Percentiles rank a stretch among this genome's conserved stretches.
These are phyloP conservation scores for Penicillium rolfsii DNA, from an alignment of 2,329 filamentous ascomycete species.

Conservation along the genomic window DNA sequence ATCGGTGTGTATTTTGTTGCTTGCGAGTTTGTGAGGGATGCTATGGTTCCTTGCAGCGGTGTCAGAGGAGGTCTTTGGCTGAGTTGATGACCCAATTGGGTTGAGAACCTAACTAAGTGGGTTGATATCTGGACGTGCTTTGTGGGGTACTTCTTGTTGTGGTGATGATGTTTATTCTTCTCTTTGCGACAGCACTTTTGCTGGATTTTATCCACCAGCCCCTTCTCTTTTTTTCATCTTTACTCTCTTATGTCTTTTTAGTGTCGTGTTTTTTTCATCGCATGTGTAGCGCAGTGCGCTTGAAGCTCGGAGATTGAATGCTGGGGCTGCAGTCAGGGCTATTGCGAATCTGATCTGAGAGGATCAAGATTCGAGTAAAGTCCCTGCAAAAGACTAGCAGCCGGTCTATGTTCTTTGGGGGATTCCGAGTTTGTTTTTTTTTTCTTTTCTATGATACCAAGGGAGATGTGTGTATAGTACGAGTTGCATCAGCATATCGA, in stretches of 20 bases:
- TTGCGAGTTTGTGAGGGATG: constrained; percentile 46
- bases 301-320: not conserved
- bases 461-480: constrained; percentile 26
- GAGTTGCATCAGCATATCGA: constrained; percentile 20
- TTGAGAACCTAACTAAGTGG: not conserved
- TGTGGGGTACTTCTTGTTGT: not conserved
- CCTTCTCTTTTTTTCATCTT: constrained; percentile 1
- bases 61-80: constrained; percentile 37
- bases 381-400: constrained; percentile 1
- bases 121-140: not conserved
- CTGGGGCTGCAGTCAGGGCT: not conserved
- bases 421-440: constrained; percentile 4
- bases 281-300: constrained; percentile 20
- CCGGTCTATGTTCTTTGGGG: constrained; percentile 2
- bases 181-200: not conserved
- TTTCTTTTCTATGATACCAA: constrained; percentile 30
- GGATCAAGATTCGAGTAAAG: not conserved
- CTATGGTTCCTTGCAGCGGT: constrained; percentile 39
- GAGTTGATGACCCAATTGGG: constrained; percentile 36
- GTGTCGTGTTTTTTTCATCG: constrained; percentile 6
- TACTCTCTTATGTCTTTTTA: constrained; percentile 5
- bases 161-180: constrained; percentile 3
- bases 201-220: not conserved
- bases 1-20: constrained; percentile 48
- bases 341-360: not conserved